Base-by-base conservation (phyloP, 2,329 filamentous ascomycete species). In the Hortaea sp. region DNA sequence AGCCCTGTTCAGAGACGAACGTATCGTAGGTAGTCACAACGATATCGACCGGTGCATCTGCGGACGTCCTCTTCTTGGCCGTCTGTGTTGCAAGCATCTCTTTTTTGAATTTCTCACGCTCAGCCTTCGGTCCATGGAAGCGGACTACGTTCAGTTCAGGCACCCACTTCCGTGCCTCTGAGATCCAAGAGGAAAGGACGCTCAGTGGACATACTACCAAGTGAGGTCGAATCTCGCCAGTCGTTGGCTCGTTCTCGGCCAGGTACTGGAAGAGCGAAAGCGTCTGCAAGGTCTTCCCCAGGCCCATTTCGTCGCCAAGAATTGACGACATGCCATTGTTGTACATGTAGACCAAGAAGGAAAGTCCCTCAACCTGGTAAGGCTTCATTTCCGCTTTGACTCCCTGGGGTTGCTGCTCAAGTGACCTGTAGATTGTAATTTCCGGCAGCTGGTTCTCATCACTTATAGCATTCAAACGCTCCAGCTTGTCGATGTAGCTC, bases 21-120 rank as follows among this genome's bases (percentile, higher is more conserved):
- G 66, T 69, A 47, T 76, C 73, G 51, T 76, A 76, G 0, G 71
- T 74, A 1, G 72, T 75, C 1, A 76, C 57, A 3, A 76, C 58
- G 12, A 75, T 62, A 55, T 71, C 69, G 53, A 65, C 63, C 67
- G 69, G 12, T 71, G 65, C 48, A 63, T 66, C 62, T 11, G 11
- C 31, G 2, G 31, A 12, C 7, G 12, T n/a, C 11, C 29, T 9
- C 20, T 41, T 45, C 29, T 30, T 50, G 46, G 31, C 35, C 48
- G n/a, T 47, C 29, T 7, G 46, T 28, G 40, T 39, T 35, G 39
- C 37, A 20, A 46, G 34, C 39, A 49, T 49, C 13, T 61, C 54
- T 39, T 53, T 48, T 52, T 77, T 77, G 34, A 77, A 43, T 11
- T 65, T 58, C 6, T 65, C 62, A 6, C 71, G 64, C 42, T 75